These are phyloP conservation scores for Globisporangium paroecandrum DNA, from an alignment of 352 stramenopile species.

Conservation along the genomic window DNA sequence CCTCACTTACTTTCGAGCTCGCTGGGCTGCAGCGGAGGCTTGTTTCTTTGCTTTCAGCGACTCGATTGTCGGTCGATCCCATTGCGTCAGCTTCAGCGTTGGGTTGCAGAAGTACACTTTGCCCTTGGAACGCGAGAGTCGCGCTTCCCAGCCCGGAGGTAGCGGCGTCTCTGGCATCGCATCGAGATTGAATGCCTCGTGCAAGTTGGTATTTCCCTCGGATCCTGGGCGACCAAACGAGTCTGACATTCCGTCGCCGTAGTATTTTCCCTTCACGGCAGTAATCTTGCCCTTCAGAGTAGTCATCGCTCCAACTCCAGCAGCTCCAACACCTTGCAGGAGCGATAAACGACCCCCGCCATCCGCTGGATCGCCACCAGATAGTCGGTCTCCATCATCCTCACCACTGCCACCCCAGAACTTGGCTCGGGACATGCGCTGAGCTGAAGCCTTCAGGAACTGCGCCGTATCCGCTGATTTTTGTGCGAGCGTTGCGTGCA, in stretches of 20 bases:
- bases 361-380: conserved; percentile 44
- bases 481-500: conserved; percentile 56
- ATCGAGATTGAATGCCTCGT: conserved; percentile 70
- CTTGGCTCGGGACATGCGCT: conserved; percentile 56
- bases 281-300: conserved; percentile 66
- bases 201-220: conserved; percentile 7
- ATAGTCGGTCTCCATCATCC: conserved; percentile 46
- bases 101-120: conserved; percentile 88
- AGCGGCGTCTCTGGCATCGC: conserved; percentile 50
- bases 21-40: conserved; percentile 37
- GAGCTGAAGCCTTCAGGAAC: conserved; percentile 73
- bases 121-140: conserved; percentile 78
- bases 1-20: conserved; percentile 29
- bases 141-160: conserved; percentile 74
- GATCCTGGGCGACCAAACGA: conserved; percentile 8
- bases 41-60: conserved; percentile 60
- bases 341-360: conserved; percentile 49
- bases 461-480: conserved; percentile 74
- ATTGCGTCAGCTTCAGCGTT: conserved; percentile 67
- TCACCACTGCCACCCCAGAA: conserved; percentile 52
- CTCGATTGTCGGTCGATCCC: conserved; percentile 76
- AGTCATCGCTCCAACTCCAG: conserved; percentile 58
- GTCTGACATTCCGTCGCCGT: conserved; percentile 25
- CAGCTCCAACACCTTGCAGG: conserved; percentile 61
- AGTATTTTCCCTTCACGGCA: conserved; percentile 83